Conservation (phyloP, 148 eudicot genomes). For the Rhododendron griersonianum region DNA sequence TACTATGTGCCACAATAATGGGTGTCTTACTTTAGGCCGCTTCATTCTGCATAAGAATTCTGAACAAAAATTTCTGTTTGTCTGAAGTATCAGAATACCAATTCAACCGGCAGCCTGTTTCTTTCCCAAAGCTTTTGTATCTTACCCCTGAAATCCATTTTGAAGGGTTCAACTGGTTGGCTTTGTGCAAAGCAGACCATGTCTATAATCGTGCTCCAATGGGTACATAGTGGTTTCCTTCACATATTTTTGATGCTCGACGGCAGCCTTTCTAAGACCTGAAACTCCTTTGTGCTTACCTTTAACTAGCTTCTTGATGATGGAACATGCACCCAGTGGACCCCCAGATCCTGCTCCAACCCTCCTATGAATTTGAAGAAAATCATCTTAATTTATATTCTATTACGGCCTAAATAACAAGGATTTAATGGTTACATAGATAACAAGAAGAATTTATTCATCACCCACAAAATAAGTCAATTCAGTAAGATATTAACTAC, state of each 20-base stretch:
- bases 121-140: background rate
- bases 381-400: background rate
- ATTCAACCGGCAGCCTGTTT: background rate
- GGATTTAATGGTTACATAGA: background rate
- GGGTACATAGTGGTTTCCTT: conserved; percentile 79
- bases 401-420: background rate
- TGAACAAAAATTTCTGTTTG: background rate
- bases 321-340: conserved; percentile 67
- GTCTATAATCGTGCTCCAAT: conserved; percentile 74
- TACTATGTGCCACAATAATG: background rate
- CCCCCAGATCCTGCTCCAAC: conserved; percentile 76
- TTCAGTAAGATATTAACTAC: background rate
- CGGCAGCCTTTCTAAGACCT: conserved; percentile 50
- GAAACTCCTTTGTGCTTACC: conserved; percentile 18
- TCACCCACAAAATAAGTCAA: background rate
- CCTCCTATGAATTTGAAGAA: conserved; percentile 48
- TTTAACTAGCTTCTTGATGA: conserved; percentile 37
- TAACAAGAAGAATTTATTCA: background rate
- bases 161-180: conserved; percentile 28
- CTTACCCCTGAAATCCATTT: background rate
- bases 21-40: background rate
- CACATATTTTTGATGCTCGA: conserved; percentile 67
- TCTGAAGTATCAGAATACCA: background rate
- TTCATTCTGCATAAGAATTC: background rate
- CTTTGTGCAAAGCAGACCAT: conserved; percentile 73